Evolutionary conservation across 177 flowering plant genomes (phyloP).

Genomic region (Vitis hybrid): DNA sequence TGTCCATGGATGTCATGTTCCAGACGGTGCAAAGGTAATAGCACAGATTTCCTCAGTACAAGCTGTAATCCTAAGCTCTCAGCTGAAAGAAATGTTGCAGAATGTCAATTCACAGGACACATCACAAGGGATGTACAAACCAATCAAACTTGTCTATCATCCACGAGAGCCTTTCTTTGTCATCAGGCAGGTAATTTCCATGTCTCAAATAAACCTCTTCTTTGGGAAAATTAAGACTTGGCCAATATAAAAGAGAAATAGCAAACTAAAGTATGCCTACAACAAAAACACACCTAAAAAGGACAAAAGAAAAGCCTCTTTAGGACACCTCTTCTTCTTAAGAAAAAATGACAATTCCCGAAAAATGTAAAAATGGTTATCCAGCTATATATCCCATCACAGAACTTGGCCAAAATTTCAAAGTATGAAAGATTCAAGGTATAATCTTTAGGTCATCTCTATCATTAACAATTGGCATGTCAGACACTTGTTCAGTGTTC

Average conservation of each 20-base stretch:
- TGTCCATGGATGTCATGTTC: constrained; percentile 3
- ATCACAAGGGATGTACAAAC: constrained; percentile 46
- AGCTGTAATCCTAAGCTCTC: constrained; percentile 69
- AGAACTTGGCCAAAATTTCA: neutral
- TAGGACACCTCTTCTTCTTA: too few species aligned
- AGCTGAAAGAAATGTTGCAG: constrained; percentile 65
- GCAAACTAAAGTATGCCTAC: neutral
- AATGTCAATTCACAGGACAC: constrained; percentile 37
- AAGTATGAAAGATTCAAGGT: too few species aligned
- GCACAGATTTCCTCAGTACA: constrained; percentile 56
- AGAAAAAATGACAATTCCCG: too few species aligned
- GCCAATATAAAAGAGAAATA: neutral
- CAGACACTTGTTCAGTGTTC: too few species aligned
- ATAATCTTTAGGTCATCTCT: too few species aligned
- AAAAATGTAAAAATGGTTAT: neutral
- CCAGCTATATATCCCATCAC: neutral
- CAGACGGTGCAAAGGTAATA: constrained; percentile 58
- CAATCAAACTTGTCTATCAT: constrained; percentile 71
- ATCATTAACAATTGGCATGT: too few species aligned
- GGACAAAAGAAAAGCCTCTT: neutral
- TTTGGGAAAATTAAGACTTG: neutral
- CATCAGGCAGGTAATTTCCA: constrained; percentile 56
- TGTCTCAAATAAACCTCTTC: neutral
- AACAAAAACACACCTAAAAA: neutral
- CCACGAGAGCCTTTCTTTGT: constrained; percentile 78